Percentiles rank a stretch among this genome's conserved stretches.
Conservation (phyloP, 2,329 filamentous ascomycete genomes). For the Sclerotinia glacialis region DNA sequence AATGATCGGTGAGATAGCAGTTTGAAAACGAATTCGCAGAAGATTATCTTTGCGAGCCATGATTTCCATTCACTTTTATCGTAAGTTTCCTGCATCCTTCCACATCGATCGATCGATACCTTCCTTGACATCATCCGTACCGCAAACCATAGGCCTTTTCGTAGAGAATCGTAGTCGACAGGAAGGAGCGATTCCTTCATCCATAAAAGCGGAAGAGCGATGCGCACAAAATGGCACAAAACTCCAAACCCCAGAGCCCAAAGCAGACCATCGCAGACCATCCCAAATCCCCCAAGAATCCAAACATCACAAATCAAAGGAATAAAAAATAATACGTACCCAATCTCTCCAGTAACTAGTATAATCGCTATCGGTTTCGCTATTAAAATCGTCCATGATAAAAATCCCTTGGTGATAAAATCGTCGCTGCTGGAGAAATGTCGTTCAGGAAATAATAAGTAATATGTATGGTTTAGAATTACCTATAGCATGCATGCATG, state of each 20-base stretch:
- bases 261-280: too few species aligned
- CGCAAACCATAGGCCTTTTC: not conserved
- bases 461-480: not conserved
- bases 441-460: not conserved
- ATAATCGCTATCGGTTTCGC: constrained; percentile 97
- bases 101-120: not conserved
- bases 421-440: not conserved
- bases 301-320: constrained; percentile 23
- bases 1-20: not conserved
- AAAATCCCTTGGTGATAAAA: not conserved
- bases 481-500: constrained; percentile 35
- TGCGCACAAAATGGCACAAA: constrained; percentile 6
- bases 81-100: not conserved
- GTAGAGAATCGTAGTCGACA: not conserved
- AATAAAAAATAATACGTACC: constrained; percentile 59
- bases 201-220: not conserved
- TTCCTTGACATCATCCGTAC: not conserved
- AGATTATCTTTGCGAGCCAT: not conserved
- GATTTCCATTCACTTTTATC: not conserved
- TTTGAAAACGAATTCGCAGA: not conserved
- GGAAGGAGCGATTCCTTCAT: not conserved
- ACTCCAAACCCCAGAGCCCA: too few species aligned
- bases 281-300: constrained; percentile 9
- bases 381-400: constrained; percentile 93
- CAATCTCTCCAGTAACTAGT: constrained; percentile 99